A percentile compares a stretch with the other conserved stretches of the same genome.
Evolutionary conservation across 2,329 filamentous ascomycete genomes (phyloP).

Genomic region (Lizonia empirigonia): DNA sequence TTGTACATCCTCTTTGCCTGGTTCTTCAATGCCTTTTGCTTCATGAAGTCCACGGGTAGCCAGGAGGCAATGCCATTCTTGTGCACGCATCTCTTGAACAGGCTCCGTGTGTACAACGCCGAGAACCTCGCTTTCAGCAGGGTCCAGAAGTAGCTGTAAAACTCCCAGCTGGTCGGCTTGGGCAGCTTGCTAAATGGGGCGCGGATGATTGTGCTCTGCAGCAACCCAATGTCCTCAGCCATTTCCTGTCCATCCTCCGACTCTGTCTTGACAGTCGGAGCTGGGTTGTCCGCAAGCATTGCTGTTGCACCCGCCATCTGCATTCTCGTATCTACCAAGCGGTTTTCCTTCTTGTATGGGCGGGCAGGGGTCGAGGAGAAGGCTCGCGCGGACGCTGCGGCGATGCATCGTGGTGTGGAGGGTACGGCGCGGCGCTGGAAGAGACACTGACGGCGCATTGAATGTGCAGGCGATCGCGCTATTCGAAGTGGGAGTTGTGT

Average conservation of each 20-base stretch:
- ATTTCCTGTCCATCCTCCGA: conserved; percentile 14
- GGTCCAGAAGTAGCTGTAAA: conserved; percentile 28
- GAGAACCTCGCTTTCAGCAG: conserved; percentile 25
- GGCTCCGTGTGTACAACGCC: conserved; percentile 25
- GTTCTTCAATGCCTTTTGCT: conserved; percentile 16
- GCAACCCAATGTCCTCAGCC: conserved; percentile 31
- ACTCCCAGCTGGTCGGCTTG: conserved; percentile 1
- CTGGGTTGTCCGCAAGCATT: conserved; percentile 8
- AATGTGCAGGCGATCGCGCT: conserved; percentile 23
- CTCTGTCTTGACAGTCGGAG: conserved; percentile 17
- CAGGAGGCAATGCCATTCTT: conserved; percentile 20
- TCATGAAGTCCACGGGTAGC: conserved; percentile 21
- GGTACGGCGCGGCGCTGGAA: conserved; percentile 21
- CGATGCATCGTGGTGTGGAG: conserved; percentile 13
- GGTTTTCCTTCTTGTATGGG: conserved; percentile 9
- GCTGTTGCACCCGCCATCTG: conserved; percentile 13
- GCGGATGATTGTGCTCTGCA: conserved; percentile 30
- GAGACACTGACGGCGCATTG: conserved; percentile 37
- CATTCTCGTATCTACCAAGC: conserved; percentile 16
- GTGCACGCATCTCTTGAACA: conserved; percentile 22
- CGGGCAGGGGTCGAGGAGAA: conserved; percentile 34
- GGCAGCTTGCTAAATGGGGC: conserved; percentile 24
- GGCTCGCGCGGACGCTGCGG: conserved; percentile 21
- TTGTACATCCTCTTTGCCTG: conserved; percentile 64
- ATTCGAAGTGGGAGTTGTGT: conserved; percentile 33